phyloP scores from a whole-genome alignment of 2,329 filamentous ascomycete genomes.

The Verticillium zaregamsianum region DNA sequence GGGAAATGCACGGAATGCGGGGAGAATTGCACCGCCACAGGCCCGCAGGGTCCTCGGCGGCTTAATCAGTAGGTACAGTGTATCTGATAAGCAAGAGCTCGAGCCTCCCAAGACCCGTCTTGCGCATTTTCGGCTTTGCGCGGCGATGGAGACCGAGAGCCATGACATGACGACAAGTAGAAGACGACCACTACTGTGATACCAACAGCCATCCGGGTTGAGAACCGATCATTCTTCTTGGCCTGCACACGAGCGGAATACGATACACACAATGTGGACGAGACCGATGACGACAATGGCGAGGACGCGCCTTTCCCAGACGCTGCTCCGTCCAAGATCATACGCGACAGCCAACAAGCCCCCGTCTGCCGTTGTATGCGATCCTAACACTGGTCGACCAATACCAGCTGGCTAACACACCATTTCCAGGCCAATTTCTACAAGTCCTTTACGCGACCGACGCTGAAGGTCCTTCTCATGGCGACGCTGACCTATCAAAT shows the following conservation, averaged over 20 bases:
- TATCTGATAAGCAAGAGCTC: not conserved
- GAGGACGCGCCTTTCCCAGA: not conserved
- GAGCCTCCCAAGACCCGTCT: not conserved
- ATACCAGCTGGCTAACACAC: not conserved
- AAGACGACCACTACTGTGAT: not conserved
- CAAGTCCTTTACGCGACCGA: constrained; percentile 67
- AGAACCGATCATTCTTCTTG: not conserved
- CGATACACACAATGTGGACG: not conserved
- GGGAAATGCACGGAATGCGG: not conserved
- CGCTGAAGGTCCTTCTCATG: constrained; percentile 69
- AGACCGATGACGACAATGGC: not conserved
- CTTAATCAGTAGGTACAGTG: not conserved
- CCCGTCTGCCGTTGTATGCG: not conserved
- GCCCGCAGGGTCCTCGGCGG: not conserved
- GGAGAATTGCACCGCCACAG: not conserved
- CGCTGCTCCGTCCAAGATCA: not conserved
- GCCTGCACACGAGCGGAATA: not conserved
- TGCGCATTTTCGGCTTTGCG: not conserved
- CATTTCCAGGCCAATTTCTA: constrained; percentile 60
- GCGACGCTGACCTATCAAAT: constrained; percentile 76
- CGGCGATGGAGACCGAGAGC: not conserved
- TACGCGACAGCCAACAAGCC: not conserved
- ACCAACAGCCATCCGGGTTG: not conserved
- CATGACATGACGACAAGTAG: not conserved
- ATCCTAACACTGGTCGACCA: not conserved